A percentile compares a stretch with the other conserved stretches of the same genome.
Evolutionary conservation across 306 rosid genomes (phyloP).

Genomic region (Luffa acutangula): DNA sequence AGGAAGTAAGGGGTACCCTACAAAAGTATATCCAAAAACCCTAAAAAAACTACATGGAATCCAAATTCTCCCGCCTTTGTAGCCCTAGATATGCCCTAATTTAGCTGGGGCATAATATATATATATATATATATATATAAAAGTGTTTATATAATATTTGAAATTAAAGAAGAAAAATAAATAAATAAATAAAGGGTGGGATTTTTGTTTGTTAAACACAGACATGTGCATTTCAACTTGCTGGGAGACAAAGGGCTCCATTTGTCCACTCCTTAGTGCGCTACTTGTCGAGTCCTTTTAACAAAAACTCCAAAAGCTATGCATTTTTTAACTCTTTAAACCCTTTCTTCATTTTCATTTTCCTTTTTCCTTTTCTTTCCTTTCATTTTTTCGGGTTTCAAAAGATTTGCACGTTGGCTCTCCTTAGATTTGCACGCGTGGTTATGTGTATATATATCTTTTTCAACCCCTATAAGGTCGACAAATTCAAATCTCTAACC

Average conservation of each 20-base stretch:
- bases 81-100: neutral
- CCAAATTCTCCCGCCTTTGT: neutral
- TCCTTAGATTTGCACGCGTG: neutral
- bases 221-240: conserved; percentile 3
- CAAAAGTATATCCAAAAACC: neutral
- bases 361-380: neutral
- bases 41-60: neutral
- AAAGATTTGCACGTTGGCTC: neutral
- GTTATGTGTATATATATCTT: neutral
- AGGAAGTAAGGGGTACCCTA: neutral
- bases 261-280: conserved; percentile 10
- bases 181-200: neutral
- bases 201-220: neutral
- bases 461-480: too few species aligned
- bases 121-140: neutral
- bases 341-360: neutral
- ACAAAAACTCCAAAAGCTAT: neutral
- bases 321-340: neutral
- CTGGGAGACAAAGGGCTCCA: conserved; percentile 10
- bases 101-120: neutral
- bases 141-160: neutral
- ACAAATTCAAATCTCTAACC: too few species aligned
- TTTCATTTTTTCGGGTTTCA: neutral
- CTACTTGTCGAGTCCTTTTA: conserved; percentile 1
- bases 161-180: neutral